Evolutionary conservation across 345 rosid genomes (phyloP), one percentile per base, ranked within the genome.

Genomic region (Salix suchowensis): DNA sequence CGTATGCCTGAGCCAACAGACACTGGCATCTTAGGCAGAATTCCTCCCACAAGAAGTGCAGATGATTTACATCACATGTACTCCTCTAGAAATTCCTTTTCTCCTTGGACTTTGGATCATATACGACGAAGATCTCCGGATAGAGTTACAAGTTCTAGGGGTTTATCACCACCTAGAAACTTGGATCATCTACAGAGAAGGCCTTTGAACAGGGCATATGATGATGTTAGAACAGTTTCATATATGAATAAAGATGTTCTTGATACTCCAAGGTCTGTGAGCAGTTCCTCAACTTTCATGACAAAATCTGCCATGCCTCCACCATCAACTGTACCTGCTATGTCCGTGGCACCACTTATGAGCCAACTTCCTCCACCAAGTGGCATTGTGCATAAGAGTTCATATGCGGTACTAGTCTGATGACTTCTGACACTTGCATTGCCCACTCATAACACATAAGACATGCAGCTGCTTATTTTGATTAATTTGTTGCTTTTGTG

Each of bases 121-220:
- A 76, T 93, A 68, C 83, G 91, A 73, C 79, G 78, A 72, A 89
- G 96, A 85, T 89, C 97, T 70, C 96, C 97, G 0, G 94, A 89
- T 77, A 86, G 87, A 78, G 77, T 75, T 77, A 23, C 81, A 68
- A 76, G 86, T 79, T 74, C 94, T 72, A 85, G 92, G 88, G 97
- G 86, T 18, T 67, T 84, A 48, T 89, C 96, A 18, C 94, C 91
- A 9, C 87, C 86, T 23, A 88, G 90, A 76, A 88, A 75, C 74
- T 68, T 72, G 77, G 90, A 84, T 71, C 86, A 82, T 64, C 76
- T 84, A 28, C 88, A 74, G 48, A 83, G 89, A 82, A 89, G 91
- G 83, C 82, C 87, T 21, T 67, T 85, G 58, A 81, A 74, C 78
- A 87, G 91, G 84, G 76, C 89, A 62, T 82, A 68, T 75, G 91